Conservation (phyloP, 768 basidiomycete genomes). For the Lactarius akahatsu region DNA sequence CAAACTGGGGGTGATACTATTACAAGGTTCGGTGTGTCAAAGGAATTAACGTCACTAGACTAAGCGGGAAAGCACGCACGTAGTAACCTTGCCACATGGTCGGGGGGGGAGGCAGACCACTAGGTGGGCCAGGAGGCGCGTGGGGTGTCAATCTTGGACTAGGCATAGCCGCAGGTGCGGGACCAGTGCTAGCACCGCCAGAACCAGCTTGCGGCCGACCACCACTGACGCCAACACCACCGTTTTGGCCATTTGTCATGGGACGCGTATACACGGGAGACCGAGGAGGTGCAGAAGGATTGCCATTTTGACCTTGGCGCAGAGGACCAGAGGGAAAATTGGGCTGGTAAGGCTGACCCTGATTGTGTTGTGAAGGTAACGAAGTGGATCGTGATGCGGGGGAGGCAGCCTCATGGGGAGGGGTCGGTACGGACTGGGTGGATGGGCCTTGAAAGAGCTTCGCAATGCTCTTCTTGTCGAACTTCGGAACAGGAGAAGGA, state of each 20-base stretch:
- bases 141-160: conserved; percentile 69
- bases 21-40: conserved; percentile 35
- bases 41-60: conserved; percentile 19
- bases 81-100: conserved; percentile 52
- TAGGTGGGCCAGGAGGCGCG: conserved; percentile 53
- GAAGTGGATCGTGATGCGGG: conserved; percentile 53
- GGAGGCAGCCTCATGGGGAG: conserved; percentile 34
- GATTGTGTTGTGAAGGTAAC: conserved; percentile 43
- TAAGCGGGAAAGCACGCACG: conserved; percentile 41
- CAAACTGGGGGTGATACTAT: conserved; percentile 36
- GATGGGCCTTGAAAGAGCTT: conserved; percentile 59
- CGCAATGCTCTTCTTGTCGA: conserved; percentile 51
- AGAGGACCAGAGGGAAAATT: conserved; percentile 19
- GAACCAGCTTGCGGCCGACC: conserved; percentile 43
- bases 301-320: conserved; percentile 30
- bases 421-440: conserved; percentile 24
- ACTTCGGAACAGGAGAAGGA: conserved; percentile 35
- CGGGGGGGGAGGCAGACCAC: conserved; percentile 49
- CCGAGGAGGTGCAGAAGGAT: conserved; percentile 42
- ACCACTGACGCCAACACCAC: conserved; percentile 43
- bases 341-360: conserved; percentile 20
- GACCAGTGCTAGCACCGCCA: conserved; percentile 33
- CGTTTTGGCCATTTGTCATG: conserved; percentile 50
- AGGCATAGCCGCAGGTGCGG: conserved; percentile 52
- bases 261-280: conserved; percentile 68